Evolutionary conservation across 371 early-diverging fungal species (phyloP), one percentile per base, ranked within the genome.

Genomic region (Mucor lusitanicus): DNA sequence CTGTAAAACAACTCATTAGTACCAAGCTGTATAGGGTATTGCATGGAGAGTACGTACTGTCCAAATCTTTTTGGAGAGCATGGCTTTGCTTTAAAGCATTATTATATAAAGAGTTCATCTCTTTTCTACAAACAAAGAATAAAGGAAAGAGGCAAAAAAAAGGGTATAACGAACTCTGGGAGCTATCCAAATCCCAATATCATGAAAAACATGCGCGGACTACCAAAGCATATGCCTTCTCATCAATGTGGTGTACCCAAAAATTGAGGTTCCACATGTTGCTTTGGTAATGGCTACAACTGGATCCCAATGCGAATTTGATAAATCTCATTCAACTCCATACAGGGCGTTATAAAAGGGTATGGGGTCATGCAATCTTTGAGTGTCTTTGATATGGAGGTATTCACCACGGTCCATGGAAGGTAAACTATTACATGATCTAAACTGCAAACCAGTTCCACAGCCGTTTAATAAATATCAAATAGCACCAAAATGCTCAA

Each of bases 71-170:
- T 58, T 85, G 81, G 62, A 88, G 67, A 15, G 86, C 81, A 46
- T 85, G 82, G 33, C 78, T 80, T 72, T 88, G 88, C 68, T 87
- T 88, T 62, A 88, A 70, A 13, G 87, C 87, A 71, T 83, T 82
- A 71, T 88, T 88, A 67, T 86, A 88, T 35, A 86, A 63, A 0
- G 88, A 88, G 50, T 88, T 88, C 88, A 88, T 88, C 28, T 25
- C 13, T 30, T 19, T 13, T 13, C 30, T 19, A 25, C 19, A 19
- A 54, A 44, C 33, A 59, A 53, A 32, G 42, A 55, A 44, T 9
- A 42, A 23, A 23, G 28, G 23, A 46, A 32, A 25, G 6, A 35
- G 23, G 2, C 2, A 25, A n/a, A 21, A 11, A 21, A 21, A 21
- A 21, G 19, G 6, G 30, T 35, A 19, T n/a, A 42, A 42, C 6